Base-by-base conservation (phyloP, 768 basidiomycete genomes). In the Sarcodon sp. region DNA sequence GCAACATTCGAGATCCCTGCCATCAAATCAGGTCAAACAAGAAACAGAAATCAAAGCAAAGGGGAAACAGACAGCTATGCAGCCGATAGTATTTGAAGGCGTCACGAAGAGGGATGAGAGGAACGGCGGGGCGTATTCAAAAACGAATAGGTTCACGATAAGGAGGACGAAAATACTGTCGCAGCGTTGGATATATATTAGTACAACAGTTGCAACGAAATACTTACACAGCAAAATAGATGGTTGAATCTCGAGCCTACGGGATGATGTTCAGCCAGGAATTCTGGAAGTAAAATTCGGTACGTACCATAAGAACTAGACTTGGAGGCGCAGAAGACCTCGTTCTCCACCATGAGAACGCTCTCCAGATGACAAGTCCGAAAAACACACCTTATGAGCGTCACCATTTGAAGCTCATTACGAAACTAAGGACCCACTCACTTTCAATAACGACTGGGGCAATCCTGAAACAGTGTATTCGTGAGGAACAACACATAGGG, bases 201-300 rank as follows among this genome's bases (percentile, higher is more conserved):
- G n/a, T n/a, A n/a, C 1, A 27, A 50, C n/a, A 9, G 36, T 36
- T 27, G 41, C 8, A 41, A 41, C 39, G 39, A 13, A 13, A 13
- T 27, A 51, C 50, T 44, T 51, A 51, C 50, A 51, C 34, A 7
- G 48, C 37, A 27, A 51, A 51, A 38, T 51, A 51, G 5, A 51
- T 36, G n/a, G 49, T 33, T 6, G 50, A 51, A 33, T 51, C 50
- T 33, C 50, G 35, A 4, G 50, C 50, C 50, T 50, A 33, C 10
- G 13, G 16, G 13, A 31, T 13, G 16, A 11, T 41, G 46, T 15
- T 35, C 18, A 18, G 13, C 49, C 16, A 18, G 47, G 18, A 38
- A 9, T 13, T 36, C n/a, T 13, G 18, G 1, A 12, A 9, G 7
- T n/a, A 41, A 47, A 13, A 39, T 1, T 45, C 10, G 43, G 8